phyloP scores from a whole-genome alignment of 768 basidiomycete species.

The Pluteus cervinus region DNA sequence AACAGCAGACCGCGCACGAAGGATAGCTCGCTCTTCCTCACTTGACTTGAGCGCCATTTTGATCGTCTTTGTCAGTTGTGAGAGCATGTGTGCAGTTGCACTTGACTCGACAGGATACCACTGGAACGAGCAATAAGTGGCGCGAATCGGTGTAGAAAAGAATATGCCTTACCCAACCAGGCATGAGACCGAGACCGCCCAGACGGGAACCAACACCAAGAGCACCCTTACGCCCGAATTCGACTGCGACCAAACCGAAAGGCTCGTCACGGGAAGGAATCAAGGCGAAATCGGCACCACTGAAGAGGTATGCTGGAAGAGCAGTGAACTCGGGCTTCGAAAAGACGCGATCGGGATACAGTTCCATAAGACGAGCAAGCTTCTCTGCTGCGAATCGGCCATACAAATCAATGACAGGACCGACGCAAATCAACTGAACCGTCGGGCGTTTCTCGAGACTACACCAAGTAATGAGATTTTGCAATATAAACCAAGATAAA shows the following conservation, averaged over 20 bases:
- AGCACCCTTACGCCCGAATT: constrained; percentile 95
- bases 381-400: constrained; percentile 96
- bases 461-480: constrained; percentile 7
- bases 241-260: constrained; percentile 93
- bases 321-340: constrained; percentile 98
- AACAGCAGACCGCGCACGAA: constrained; percentile 89
- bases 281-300: constrained; percentile 91
- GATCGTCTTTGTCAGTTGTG: constrained; percentile 90
- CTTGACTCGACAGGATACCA: constrained; percentile 98
- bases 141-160: background rate
- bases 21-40: constrained; percentile 85
- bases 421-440: constrained; percentile 85
- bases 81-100: constrained; percentile 90
- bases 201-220: constrained; percentile 92
- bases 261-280: constrained; percentile 97
- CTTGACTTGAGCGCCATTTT: constrained; percentile 90
- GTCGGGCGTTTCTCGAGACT: constrained; percentile 82
- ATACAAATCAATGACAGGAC: constrained; percentile 93
- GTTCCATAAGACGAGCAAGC: constrained; percentile 86
- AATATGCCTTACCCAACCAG: constrained; percentile 76
- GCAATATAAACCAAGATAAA: background rate
- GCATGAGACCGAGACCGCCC: constrained; percentile 94
- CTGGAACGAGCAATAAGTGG: constrained; percentile 29
- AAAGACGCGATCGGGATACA: constrained; percentile 89
- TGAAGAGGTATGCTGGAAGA: constrained; percentile 88